Base-by-base conservation (phyloP, 768 basidiomycete genomes). In the Cantharellus anzutake region DNA sequence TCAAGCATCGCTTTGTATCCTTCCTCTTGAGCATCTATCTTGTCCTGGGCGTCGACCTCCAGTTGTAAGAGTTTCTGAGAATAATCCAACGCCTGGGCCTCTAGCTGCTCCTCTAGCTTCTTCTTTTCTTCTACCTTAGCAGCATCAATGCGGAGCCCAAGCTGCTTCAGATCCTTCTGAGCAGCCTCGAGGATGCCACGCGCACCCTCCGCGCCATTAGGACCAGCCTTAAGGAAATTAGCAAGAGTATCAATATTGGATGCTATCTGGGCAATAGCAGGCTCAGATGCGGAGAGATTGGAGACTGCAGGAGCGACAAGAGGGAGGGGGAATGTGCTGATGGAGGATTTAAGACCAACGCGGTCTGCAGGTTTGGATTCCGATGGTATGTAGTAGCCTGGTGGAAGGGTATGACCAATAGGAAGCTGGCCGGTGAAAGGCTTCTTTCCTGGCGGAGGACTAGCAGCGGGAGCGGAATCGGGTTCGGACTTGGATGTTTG, bases 361-460 rank as follows among this genome's bases (percentile, higher is more conserved):
- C n/a, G 67, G 67, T 60, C 41, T 61, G 63, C 62, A 4, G 67
- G 70, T 67, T 80, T 79, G 39, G 77, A 71, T 20, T 80, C 48
- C 41, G 73, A 64, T 7, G 86, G 81, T 42, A 81, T 76, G 60
- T 77, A 74, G 69, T 81, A 97, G 20, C 94, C 94, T 34, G 89
- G 89, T 41, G 94, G 93, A 5, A 85, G 89, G 70, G 97, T 92
- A 68, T 87, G 89, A 7, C 92, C 94, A 57, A 99, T 71, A n/a
- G 94, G 96, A 34, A 98, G 75, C 3, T 84, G 83, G 16, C 72
- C 77, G 51, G 73, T 70, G 67, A 94, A 94, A 20, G 20, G 20
- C 20, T 29, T 84, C 56, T 59, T 69, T 63, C 56, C 70, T 66
- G 34, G 67, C 68, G 48, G 37, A 34, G 53, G 58, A 4, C 48